Conservation (phyloP, 768 basidiomycete species). For the Cantharellus cinnabarinus region DNA sequence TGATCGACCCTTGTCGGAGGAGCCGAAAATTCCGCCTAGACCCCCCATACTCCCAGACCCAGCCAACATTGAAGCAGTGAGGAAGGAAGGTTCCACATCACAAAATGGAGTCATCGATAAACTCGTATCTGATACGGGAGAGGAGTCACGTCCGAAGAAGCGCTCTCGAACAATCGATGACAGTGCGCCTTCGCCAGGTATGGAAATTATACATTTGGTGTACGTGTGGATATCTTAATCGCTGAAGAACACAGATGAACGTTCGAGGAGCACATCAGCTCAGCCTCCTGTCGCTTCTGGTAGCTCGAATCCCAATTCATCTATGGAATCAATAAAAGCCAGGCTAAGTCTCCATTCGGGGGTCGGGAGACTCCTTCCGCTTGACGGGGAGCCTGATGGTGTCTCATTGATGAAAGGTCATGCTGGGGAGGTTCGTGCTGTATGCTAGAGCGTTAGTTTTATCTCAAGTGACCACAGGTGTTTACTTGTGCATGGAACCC, state of each 20-base stretch:
- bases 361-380: background rate
- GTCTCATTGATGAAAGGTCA: conserved; percentile 25
- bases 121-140: background rate
- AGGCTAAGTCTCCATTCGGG: background rate
- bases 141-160: conserved; percentile 1
- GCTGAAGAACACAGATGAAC: too few relatives aligned
- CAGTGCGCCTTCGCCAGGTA: background rate
- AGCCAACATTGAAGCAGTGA: too few relatives aligned
- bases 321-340: too few relatives aligned
- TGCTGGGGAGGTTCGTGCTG: conserved; percentile 31
- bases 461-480: conserved; percentile 26
- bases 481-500: conserved; percentile 73
- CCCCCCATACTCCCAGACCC: background rate
- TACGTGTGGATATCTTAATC: too few relatives aligned
- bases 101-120: too few relatives aligned
- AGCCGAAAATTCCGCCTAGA: background rate
- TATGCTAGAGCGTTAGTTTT: background rate
- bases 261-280: too few relatives aligned
- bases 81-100: too few relatives aligned
- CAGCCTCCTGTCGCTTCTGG: too few relatives aligned
- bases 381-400: conserved; percentile 6
- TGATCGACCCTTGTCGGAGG: background rate
- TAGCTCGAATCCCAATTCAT: too few relatives aligned
- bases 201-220: too few relatives aligned
- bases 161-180: conserved; percentile 25